Base-by-base conservation (phyloP, 495 filamentous ascomycete species). In the Penicillium pancosmium region DNA sequence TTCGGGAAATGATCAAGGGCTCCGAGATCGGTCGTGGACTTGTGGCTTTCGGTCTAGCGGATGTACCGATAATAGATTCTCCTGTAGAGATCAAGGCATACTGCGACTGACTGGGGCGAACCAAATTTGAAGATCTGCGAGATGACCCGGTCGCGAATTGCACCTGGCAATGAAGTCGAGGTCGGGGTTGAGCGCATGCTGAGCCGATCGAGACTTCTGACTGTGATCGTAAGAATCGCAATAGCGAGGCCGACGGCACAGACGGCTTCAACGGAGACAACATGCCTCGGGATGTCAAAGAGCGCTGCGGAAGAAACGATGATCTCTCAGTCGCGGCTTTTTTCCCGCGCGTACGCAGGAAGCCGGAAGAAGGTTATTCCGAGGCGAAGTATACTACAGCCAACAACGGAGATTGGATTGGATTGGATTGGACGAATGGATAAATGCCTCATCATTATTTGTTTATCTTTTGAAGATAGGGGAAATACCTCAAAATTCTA, bases 141-240 rank as follows among this genome's bases (percentile, higher is more conserved):
- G 52, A 58, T 25, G 60, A 53, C 25, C 56, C 55, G 53, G 60
- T 55, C 52, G 60, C 52, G 50, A 66, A 54, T 19, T 52, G 35
- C 35, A 57, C 53, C 50, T 55, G 56, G 35, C 49, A 43, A 18
- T 35, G 51, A 12, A 58, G 27, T 25, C 59, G 51, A 19, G 52
- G 41, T 50, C 50, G 55, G 6, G 63, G 50, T 57, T 56, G 61
- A 50, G 56, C 54, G 60, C 72, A 70, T 54, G 56, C 43, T 55
- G 78, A 68, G 61, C 74, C 79, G 12, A 74, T 64, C 27, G 68
- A 78, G 73, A 85, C 81, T 53, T 86, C 82, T 23, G 84, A 80
- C 68, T 89, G 87, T 35, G 77, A 78, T 51, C 81, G 81, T 40
- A 91, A 74, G 57, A 86, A 90, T 36, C 80, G 82, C 57, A 91